Evolutionary conservation across 192 early-diverging fungal species (phyloP).

Genomic region (Piromyces sp.): DNA sequence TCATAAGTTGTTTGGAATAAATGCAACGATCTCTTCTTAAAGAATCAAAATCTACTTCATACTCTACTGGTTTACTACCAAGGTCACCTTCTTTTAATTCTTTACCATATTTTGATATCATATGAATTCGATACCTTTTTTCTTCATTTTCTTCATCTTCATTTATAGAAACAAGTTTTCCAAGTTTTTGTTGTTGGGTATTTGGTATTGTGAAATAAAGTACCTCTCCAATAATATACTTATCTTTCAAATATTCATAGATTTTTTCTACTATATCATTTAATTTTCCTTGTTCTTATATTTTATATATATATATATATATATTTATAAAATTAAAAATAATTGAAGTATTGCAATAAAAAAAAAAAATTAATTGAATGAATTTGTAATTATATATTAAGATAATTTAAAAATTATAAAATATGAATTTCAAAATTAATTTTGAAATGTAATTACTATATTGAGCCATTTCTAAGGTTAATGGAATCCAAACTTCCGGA

Average conservation of each 20-base stretch:
- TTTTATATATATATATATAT: slow-evolving; percentile 15
- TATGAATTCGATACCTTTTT: slow-evolving; percentile 12
- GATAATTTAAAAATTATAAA: too few relatives aligned
- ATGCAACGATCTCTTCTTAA: slow-evolving; percentile 36
- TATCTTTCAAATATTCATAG: slow-evolving; percentile 31
- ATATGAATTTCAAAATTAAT: too few relatives aligned
- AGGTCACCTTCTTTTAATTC: slow-evolving; percentile 21
- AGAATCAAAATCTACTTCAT: slow-evolving; percentile 7
- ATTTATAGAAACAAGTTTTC: slow-evolving; percentile 1
- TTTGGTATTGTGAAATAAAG: slow-evolving; percentile 13
- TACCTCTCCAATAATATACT: slow-evolving; percentile 31
- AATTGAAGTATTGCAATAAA: background rate
- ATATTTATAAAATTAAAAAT: background rate
- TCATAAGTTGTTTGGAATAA: slow-evolving; percentile 52
- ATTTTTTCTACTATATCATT: slow-evolving; percentile 43
- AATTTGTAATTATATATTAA: too few relatives aligned
- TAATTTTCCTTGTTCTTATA: slow-evolving; percentile 27
- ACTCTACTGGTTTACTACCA: slow-evolving; percentile 4
- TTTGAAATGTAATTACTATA: slow-evolving; percentile 37
- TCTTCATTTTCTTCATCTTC: background rate
- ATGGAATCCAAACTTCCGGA: slow-evolving; percentile 42
- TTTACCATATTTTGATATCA: slow-evolving; percentile 29
- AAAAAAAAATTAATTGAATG: background rate
- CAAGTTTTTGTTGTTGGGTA: slow-evolving; percentile 6
- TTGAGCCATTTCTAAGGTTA: slow-evolving; percentile 44